Conservation (phyloP, 2,329 filamentous ascomycete species). For the Fusarium avenaceum region DNA sequence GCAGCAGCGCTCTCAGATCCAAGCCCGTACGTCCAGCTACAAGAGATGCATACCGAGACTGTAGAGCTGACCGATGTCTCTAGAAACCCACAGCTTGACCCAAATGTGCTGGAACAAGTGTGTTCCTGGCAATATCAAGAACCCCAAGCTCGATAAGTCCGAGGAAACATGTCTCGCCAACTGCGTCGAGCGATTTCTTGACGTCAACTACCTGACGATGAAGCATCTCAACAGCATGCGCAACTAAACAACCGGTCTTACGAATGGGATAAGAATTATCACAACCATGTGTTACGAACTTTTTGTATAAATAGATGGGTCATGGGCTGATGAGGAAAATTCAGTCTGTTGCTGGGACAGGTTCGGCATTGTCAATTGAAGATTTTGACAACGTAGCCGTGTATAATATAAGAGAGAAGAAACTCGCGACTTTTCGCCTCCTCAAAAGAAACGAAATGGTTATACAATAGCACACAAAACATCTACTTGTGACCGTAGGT, state of each 20-base stretch:
- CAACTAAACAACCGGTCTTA: conserved; percentile 16
- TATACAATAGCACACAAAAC: not conserved
- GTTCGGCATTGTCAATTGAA: conserved; percentile 4
- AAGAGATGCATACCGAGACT: not conserved
- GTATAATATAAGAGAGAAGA: conserved; percentile 23
- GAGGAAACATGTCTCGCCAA: conserved; percentile 91
- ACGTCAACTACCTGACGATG: conserved; percentile 87
- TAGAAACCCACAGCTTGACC: conserved; percentile 68
- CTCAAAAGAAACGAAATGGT: not conserved
- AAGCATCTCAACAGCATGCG: conserved; percentile 80
- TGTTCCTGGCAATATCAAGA: conserved; percentile 79
- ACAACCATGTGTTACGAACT: conserved; percentile 10
- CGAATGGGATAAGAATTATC: not conserved
- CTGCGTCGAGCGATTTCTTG: conserved; percentile 94
- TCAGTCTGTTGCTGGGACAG: not conserved
- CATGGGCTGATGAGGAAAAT: conserved; percentile 6
- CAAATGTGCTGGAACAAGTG: conserved; percentile 97
- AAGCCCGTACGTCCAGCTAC: conserved; percentile 65
- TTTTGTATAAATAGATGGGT: conserved; percentile 40
- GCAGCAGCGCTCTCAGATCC: conserved; percentile 81
- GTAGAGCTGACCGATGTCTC: conserved; percentile 21
- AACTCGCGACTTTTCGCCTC: not conserved
- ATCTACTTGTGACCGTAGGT: not conserved
- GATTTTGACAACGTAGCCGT: conserved; percentile 17
- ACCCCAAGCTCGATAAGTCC: conserved; percentile 76